phyloP scores from a whole-genome alignment of 2,329 filamentous ascomycete genomes.

The Penicillium expansum region DNA sequence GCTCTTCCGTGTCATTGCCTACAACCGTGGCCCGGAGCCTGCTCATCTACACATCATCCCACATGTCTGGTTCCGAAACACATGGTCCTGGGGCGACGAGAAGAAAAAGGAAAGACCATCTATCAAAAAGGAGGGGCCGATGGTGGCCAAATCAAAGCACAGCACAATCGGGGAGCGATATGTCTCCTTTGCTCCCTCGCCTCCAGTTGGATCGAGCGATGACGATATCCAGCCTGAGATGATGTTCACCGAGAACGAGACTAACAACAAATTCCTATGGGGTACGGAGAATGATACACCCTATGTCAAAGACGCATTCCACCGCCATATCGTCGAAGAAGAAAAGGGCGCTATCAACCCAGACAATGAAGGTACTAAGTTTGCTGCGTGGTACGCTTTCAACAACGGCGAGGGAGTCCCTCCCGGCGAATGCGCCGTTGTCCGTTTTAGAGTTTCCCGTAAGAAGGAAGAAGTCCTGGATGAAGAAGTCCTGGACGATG shows the following conservation, averaged over 20 bases:
- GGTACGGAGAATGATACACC: slow-evolving; percentile 72
- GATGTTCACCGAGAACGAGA: slow-evolving; percentile 94
- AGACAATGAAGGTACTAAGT: slow-evolving; percentile 76
- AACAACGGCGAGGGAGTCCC: slow-evolving; percentile 83
- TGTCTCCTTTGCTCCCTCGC: slow-evolving; percentile 82
- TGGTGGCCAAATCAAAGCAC: slow-evolving; percentile 74
- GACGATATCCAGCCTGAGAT: slow-evolving; percentile 81
- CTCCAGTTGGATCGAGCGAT: slow-evolving; percentile 72
- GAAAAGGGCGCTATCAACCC: slow-evolving; percentile 83
- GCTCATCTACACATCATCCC: slow-evolving; percentile 91
- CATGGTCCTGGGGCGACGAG: slow-evolving; percentile 91
- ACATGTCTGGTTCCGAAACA: slow-evolving; percentile 96
- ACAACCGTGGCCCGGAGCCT: slow-evolving; percentile 88
- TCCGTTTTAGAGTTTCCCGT: slow-evolving; percentile 83
- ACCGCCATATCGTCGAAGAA: slow-evolving; percentile 77
- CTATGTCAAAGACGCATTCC: slow-evolving; percentile 95
- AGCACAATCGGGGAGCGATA: slow-evolving; percentile 77
- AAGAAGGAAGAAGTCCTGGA: slow-evolving; percentile 76
- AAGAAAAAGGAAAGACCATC: slow-evolving; percentile 71
- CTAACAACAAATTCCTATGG: slow-evolving; percentile 77
- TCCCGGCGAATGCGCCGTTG: slow-evolving; percentile 90
- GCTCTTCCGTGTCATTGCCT: slow-evolving; percentile 90
- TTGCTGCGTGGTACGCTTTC: slow-evolving; percentile 87
- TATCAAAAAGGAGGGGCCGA: slow-evolving; percentile 65
- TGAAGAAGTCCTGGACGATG: slow-evolving; percentile 87